Conservation (phyloP, 805 yeast species). For the Saccharomycopsis fermentans region DNA sequence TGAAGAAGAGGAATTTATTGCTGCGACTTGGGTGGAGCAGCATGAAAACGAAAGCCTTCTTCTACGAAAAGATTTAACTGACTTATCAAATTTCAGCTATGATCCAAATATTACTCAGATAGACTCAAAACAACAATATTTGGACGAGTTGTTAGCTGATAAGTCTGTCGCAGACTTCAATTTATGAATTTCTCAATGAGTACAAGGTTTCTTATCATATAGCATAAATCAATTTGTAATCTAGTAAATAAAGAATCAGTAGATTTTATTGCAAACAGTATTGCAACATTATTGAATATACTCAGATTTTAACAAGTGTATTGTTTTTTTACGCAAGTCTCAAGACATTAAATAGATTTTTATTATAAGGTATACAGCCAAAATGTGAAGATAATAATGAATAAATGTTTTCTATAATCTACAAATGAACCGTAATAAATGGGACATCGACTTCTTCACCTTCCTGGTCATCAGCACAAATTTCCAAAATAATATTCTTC, state of each 20-base stretch:
- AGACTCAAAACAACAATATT: not conserved
- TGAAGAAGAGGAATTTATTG: constrained; percentile 45
- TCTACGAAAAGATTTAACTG: constrained; percentile 20
- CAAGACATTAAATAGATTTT: not conserved
- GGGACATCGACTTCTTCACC: constrained; percentile 98
- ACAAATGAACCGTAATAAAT: constrained; percentile 55
- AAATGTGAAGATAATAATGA: no score
- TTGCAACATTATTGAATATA: no score
- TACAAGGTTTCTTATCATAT: no score
- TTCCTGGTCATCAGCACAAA: constrained; percentile 82
- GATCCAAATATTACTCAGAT: not conserved
- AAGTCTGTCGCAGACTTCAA: not conserved
- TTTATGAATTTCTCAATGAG: not conserved
- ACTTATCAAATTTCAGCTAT: not conserved
- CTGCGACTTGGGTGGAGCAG: constrained; percentile 37
- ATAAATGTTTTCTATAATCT: not conserved
- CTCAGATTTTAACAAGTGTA: not conserved
- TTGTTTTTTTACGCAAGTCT: not conserved
- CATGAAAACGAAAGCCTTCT: constrained; percentile 26
- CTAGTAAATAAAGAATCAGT: not conserved
- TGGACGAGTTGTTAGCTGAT: not conserved
- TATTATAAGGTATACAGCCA: no score
- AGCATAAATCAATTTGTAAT: not conserved
- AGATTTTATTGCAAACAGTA: no score
- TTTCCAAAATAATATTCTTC: constrained; percentile 73